Base-by-base conservation (phyloP, 345 rosid species). In the Eucalyptus regnans region DNA sequence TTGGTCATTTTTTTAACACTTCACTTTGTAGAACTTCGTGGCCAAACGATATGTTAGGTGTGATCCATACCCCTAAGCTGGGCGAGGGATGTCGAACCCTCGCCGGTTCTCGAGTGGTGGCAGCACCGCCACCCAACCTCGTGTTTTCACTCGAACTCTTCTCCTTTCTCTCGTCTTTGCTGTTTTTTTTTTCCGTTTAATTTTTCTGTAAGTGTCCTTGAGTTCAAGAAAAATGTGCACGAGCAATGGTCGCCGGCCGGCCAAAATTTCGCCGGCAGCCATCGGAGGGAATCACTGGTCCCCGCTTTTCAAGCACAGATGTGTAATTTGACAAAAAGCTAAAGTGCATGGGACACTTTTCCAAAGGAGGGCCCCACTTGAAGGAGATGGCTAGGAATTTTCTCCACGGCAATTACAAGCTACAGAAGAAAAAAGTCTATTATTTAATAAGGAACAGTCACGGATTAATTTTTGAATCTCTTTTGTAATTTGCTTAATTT, bases 171-270 rank as follows among this genome's bases (percentile, higher is more conserved):
- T 29, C 17, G 7, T 62, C 8, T 62, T 13, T 29, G 13, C 17
- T 2, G 41, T 64, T 64, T 64, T 3, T 64, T 64, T 7, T 64
- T n/a, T 64, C n/a, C 5, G 14, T n/a, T 3, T 64, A 29, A 64
- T 64, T 15, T 64, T 14, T n/a, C 76, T 64, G 0, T n/a, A n/a
- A 7, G 5, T 3, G 18, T n/a, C 33, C 37, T 11, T 1, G 1
- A 29, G 44, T 17, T 68, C 80, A 33, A 68, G 44, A 20, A 1
- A 16, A 68, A 68, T 33, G 44, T 33, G 43, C 80, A 33, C 43
- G 23, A 16, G 76, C 37, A 17, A n/a, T 64, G 76, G 31, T 25
- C 66, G 29, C n/a, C 1, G 15, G 31, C 66, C 5, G n/a, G 64
- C 64, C 14, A 37, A 71, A 71, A 18, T 33, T 71, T 71, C 46